phyloP scores from a whole-genome alignment of 345 rosid species.

The Mallotus nudiflorus region DNA sequence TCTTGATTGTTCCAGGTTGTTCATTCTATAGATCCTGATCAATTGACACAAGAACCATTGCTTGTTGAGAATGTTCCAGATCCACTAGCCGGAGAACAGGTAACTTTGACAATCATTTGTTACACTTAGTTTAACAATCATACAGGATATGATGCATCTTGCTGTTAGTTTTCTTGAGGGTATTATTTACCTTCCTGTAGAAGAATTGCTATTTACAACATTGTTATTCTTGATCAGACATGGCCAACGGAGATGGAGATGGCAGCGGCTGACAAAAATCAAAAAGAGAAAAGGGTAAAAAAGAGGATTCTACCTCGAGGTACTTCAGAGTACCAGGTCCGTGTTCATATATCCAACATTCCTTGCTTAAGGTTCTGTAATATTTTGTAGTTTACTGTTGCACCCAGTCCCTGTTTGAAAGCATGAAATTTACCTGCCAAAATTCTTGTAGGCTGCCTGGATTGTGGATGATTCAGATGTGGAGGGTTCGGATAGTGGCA shows the following conservation, averaged over 20 bases:
- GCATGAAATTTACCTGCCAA: neutral
- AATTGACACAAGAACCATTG: constrained; percentile 63
- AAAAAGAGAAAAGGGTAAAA: constrained; percentile 50
- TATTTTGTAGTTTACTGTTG: neutral
- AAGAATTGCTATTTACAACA: neutral
- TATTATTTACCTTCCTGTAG: neutral
- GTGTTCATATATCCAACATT: neutral
- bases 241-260: constrained; percentile 98
- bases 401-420: neutral
- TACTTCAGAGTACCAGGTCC: constrained; percentile 94
- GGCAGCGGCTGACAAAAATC: constrained; percentile 75
- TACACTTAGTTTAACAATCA: no score
- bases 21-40: constrained; percentile 59
- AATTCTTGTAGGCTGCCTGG: constrained; percentile 91
- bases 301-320: constrained; percentile 76
- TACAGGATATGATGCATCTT: neutral
- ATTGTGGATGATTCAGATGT: constrained; percentile 74
- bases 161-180: neutral
- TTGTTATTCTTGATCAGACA: constrained; percentile 51
- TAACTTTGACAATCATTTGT: constrained; percentile 22
- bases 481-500: constrained; percentile 51
- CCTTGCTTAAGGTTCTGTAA: neutral
- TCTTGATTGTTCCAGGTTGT: constrained; percentile 62
- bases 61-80: constrained; percentile 80
- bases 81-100: constrained; percentile 96